Evolutionary conservation across 2,329 filamentous ascomycete species (phyloP).

Genomic region (Ceratocystis alfenasii): DNA sequence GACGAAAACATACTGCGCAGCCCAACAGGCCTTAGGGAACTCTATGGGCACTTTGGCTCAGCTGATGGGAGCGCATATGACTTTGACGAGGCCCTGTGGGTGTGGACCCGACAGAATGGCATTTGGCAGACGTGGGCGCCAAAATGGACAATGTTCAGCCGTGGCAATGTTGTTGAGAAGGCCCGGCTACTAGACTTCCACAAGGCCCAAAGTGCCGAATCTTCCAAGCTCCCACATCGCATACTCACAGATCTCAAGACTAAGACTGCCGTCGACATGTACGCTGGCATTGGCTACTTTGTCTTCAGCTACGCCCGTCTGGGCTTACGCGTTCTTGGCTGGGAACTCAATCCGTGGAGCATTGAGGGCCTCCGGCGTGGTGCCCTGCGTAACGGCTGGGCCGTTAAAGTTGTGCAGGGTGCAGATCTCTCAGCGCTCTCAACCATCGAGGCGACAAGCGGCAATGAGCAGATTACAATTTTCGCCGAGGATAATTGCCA

Average conservation of each 20-base stretch:
- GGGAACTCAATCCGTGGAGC: slow-evolving; percentile 84
- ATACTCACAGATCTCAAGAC: slow-evolving; percentile 1
- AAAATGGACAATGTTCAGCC: slow-evolving; percentile 83
- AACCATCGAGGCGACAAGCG: slow-evolving; percentile 31
- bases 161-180: slow-evolving; percentile 85
- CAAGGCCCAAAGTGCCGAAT: slow-evolving; percentile 8
- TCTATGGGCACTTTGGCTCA: slow-evolving; percentile 65
- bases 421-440: slow-evolving; percentile 29
- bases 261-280: slow-evolving; percentile 57
- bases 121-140: slow-evolving; percentile 81
- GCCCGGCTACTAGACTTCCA: slow-evolving; percentile 54
- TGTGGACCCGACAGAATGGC: slow-evolving; percentile 62
- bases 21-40: slow-evolving; percentile 55
- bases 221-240: slow-evolving; percentile 12
- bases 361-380: slow-evolving; percentile 72
- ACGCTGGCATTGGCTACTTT: slow-evolving; percentile 91
- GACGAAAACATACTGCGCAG: slow-evolving; percentile 60
- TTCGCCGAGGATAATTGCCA: slow-evolving; percentile 57
- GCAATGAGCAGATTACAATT: slow-evolving; percentile 47
- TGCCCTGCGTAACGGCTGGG: slow-evolving; percentile 57
- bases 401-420: slow-evolving; percentile 41
- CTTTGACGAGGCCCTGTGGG: slow-evolving; percentile 64
- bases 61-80: slow-evolving; percentile 33
- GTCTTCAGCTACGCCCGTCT: slow-evolving; percentile 67
- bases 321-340: slow-evolving; percentile 65